Conservation (phyloP, 2,329 filamentous ascomycete genomes). For the Aureobasidium leucospermi region DNA sequence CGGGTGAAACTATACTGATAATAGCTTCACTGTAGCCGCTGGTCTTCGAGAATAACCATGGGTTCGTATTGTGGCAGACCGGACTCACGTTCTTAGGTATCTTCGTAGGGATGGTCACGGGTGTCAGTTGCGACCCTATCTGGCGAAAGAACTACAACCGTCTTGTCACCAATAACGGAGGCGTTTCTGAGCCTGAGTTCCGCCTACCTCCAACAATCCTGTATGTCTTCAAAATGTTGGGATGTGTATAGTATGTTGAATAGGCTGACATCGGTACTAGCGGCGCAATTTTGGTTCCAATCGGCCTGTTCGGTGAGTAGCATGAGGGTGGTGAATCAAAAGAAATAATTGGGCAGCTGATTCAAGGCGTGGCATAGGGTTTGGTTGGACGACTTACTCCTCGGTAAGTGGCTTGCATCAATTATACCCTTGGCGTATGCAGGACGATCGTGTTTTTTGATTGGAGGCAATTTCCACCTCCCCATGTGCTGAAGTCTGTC, state of each 20-base stretch:
- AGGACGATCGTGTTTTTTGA: not conserved
- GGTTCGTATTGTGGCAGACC: constrained; percentile 69
- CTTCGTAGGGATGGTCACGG: constrained; percentile 59
- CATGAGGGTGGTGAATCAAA: constrained; percentile 3
- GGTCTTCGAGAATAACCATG: constrained; percentile 67
- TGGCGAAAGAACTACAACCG: constrained; percentile 52
- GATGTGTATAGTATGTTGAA: constrained; percentile 12
- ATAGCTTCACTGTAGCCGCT: constrained; percentile 66
- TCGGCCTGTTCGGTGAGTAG: constrained; percentile 67
- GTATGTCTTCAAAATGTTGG: constrained; percentile 17
- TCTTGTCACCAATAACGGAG: constrained; percentile 50
- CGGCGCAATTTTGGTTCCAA: constrained; percentile 70
- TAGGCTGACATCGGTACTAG: constrained; percentile 35
- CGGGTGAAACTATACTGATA: too few relatives aligned
- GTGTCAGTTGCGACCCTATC: constrained; percentile 55
- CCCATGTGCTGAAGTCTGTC: too few relatives aligned
- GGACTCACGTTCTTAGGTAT: constrained; percentile 73
- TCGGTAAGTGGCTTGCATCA: constrained; percentile 49
- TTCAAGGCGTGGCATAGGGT: constrained; percentile 35
- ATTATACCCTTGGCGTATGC: constrained; percentile 4
- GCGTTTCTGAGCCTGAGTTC: constrained; percentile 75
- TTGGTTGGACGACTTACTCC: constrained; percentile 75
- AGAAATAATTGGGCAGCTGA: constrained; percentile 1
- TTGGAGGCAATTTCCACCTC: not conserved
- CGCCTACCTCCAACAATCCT: constrained; percentile 60